A percentile compares a stretch with the other conserved stretches of the same genome.
phyloP scores from a whole-genome alignment of 1,139 yeast genomes.

The Protomyces pachydermus region DNA sequence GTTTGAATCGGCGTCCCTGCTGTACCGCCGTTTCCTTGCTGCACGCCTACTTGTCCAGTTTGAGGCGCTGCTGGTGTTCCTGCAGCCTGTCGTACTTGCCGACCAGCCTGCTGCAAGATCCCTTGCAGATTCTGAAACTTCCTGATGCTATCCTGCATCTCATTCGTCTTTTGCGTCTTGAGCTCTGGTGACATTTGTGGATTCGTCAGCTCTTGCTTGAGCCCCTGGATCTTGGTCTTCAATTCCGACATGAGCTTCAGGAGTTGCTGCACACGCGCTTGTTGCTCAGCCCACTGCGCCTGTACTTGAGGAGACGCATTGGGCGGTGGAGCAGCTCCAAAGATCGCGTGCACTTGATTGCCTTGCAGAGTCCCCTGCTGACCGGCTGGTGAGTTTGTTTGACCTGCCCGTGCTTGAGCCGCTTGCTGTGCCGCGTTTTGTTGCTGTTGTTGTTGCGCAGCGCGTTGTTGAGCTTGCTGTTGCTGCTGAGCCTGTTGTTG shows the following conservation, averaged over 20 bases:
- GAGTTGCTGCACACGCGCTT: slow-evolving; percentile 21
- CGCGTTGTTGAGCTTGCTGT: slow-evolving; percentile 13
- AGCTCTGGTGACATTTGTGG: slow-evolving; percentile 15
- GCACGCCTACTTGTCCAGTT: not conserved
- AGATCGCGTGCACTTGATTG: slow-evolving; percentile 13
- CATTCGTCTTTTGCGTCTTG: slow-evolving; percentile 27
- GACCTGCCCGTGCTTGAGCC: not conserved
- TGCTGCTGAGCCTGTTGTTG: slow-evolving; percentile 2
- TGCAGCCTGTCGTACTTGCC: slow-evolving; percentile 15
- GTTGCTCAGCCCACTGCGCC: slow-evolving; percentile 27
- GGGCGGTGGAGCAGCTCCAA: slow-evolving; percentile 14
- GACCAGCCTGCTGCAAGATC: slow-evolving; percentile 8
- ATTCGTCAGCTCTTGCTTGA: slow-evolving; percentile 10
- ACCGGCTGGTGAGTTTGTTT: not conserved
- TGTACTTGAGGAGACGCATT: slow-evolving; percentile 21
- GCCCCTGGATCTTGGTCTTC: slow-evolving; percentile 21
- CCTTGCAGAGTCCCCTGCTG: not conserved
- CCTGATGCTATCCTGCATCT: slow-evolving; percentile 26
- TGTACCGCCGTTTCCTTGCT: not conserved
- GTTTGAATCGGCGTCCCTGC: not conserved
- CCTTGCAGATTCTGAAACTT: slow-evolving; percentile 27
- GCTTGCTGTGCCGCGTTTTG: not conserved
- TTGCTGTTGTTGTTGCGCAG: slow-evolving; percentile 1
- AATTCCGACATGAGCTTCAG: slow-evolving; percentile 14
- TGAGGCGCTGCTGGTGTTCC: not conserved